These are phyloP conservation scores for Jatropha multifida DNA, from an alignment of 441 rosid species.

Conservation along the genomic window DNA sequence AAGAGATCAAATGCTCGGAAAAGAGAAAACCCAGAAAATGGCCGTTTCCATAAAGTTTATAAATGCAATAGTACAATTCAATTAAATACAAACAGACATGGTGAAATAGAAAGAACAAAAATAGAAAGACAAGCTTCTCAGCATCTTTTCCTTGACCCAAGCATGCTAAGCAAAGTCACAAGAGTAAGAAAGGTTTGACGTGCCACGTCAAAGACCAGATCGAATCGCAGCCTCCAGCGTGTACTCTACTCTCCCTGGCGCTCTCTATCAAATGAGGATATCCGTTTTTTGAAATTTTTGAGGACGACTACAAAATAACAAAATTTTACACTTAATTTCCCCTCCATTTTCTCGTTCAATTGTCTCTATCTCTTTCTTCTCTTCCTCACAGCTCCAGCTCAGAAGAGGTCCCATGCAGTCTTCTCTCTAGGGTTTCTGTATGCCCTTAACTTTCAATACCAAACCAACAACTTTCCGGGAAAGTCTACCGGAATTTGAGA, in stretches of 20 bases:
- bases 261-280: not conserved
- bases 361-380: conserved; percentile 21
- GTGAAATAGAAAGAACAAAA: too few species aligned
- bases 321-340: conserved; percentile 32
- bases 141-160: not conserved
- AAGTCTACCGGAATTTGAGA: conserved; percentile 7
- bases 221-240: not conserved
- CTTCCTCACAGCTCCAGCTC: conserved; percentile 38
- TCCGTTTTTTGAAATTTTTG: conserved; percentile 5
- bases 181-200: not conserved
- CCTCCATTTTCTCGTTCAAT: conserved; percentile 47
- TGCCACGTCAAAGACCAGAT: not conserved
- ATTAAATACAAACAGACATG: too few species aligned
- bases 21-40: too few species aligned
- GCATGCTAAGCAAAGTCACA: not conserved
- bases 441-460: not conserved
- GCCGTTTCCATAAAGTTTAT: too few species aligned
- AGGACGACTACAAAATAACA: not conserved
- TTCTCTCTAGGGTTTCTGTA: conserved; percentile 31
- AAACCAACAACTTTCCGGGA: conserved; percentile 8
- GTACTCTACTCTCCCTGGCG: conserved; percentile 20
- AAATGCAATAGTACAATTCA: too few species aligned
- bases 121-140: not conserved
- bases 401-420: conserved; percentile 29
- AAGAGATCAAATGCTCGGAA: too few species aligned